A percentile compares a stretch with the other conserved stretches of the same genome.
phyloP scores from a whole-genome alignment of 2,329 filamentous ascomycete genomes.

The Ophiocordyceps polyrhachis-furcata region DNA sequence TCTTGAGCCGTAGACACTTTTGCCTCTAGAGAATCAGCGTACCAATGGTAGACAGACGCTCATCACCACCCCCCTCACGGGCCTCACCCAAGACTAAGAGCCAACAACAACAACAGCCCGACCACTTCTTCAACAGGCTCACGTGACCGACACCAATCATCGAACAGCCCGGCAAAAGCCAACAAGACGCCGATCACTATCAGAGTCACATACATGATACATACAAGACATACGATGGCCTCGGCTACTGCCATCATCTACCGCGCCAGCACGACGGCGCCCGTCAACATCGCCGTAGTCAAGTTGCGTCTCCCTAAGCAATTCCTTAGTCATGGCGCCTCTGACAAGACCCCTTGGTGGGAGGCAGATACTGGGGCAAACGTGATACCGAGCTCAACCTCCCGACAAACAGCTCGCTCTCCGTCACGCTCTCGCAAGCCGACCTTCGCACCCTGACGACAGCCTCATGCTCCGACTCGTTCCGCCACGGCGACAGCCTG shows the following conservation, averaged over 20 bases:
- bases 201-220: no score
- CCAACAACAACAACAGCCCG: no score
- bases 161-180: no score
- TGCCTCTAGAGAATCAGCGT: no score
- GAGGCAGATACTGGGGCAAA: constrained; percentile 78
- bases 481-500: constrained; percentile 48
- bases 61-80: no score
- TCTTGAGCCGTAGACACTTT: no score
- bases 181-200: no score
- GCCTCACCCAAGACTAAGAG: no score
- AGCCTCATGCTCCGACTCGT: constrained; percentile 67
- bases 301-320: constrained; percentile 36
- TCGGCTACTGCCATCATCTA: constrained; percentile 50
- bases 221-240: no score
- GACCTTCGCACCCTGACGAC: constrained; percentile 94
- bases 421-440: constrained; percentile 83
- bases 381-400: constrained; percentile 86
- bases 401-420: constrained; percentile 93
- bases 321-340: not conserved
- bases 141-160: no score
- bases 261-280: constrained; percentile 86
- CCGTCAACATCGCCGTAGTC: constrained; percentile 95
- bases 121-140: no score
- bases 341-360: not conserved
- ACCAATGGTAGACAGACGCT: no score